Conservation (phyloP, 495 filamentous ascomycete species). For the Hypoxylon subgilvum region DNA sequence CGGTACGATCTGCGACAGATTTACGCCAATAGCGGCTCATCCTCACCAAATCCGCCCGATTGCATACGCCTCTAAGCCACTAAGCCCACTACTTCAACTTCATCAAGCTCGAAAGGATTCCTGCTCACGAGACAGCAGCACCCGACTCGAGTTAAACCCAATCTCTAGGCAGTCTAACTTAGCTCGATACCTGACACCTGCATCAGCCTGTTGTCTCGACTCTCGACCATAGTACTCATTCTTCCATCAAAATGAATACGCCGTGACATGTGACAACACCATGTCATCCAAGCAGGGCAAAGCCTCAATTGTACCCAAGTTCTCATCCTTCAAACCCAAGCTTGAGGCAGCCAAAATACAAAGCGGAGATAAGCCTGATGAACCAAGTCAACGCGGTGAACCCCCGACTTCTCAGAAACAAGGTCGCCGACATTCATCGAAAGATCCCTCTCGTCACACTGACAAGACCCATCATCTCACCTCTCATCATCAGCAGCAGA, state of each 20-base stretch:
- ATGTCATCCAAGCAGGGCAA: conserved; percentile 45
- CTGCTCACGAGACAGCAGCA: too few species aligned
- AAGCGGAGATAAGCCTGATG: conserved; percentile 23
- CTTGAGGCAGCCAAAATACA: conserved; percentile 32
- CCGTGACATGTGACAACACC: conserved; percentile 3
- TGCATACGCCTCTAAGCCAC: too few species aligned
- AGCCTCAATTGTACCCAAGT: conserved; percentile 62
- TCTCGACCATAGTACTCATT: background rate
- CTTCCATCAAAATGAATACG: conserved; percentile 3
- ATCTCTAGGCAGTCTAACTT: too few species aligned
- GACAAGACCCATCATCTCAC: conserved; percentile 38
- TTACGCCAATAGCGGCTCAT: too few species aligned
- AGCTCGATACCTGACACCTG: too few species aligned
- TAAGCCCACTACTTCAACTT: too few species aligned
- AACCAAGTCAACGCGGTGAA: conserved; percentile 17
- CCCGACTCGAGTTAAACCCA: too few species aligned
- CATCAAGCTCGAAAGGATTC: too few species aligned
- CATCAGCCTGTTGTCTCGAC: too few species aligned
- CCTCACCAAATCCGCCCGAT: too few species aligned
- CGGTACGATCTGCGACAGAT: too few species aligned
- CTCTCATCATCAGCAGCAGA: too few species aligned
- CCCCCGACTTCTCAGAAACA: conserved; percentile 4
- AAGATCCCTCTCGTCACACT: conserved; percentile 32
- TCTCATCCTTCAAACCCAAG: conserved; percentile 70
- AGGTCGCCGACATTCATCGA: conserved; percentile 21